Evolutionary conservation across 129 eudicot species (phyloP).

Genomic region (Lonicera japonica): DNA sequence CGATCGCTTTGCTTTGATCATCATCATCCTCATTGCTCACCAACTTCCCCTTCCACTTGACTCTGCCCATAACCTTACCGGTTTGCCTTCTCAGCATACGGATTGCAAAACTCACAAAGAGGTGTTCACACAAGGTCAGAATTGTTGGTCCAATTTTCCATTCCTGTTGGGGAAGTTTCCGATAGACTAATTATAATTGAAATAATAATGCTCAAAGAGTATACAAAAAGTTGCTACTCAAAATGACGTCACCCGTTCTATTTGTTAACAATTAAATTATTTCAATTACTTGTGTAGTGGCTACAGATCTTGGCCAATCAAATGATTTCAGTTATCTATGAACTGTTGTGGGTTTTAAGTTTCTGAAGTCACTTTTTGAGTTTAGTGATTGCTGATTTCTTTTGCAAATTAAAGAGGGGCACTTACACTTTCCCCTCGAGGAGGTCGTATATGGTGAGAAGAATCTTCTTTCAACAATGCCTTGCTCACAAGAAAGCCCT

Average conservation of each 20-base stretch:
- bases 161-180: conserved; percentile 41
- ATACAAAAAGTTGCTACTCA: too few relatives aligned
- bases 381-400: not conserved
- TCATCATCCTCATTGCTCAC: not conserved
- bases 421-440: conserved; percentile 71
- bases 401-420: too few relatives aligned
- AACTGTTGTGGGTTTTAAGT: not conserved
- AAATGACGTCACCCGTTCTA: too few relatives aligned
- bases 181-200: too few relatives aligned
- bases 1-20: conserved; percentile 29
- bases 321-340: too few relatives aligned
- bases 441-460: conserved; percentile 52
- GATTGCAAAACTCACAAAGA: conserved; percentile 85
- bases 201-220: not conserved
- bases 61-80: conserved; percentile 34
- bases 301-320: not conserved
- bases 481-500: conserved; percentile 76
- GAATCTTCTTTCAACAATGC: conserved; percentile 79
- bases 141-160: conserved; percentile 94
- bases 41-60: conserved; percentile 34
- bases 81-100: conserved; percentile 72
- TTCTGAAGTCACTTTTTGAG: not conserved
- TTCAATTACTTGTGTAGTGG: not conserved
- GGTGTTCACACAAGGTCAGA: conserved; percentile 90
- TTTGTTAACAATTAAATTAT: not conserved